Base-by-base conservation (phyloP, 305 asterid genomes). In the Plantago coronopus region DNA sequence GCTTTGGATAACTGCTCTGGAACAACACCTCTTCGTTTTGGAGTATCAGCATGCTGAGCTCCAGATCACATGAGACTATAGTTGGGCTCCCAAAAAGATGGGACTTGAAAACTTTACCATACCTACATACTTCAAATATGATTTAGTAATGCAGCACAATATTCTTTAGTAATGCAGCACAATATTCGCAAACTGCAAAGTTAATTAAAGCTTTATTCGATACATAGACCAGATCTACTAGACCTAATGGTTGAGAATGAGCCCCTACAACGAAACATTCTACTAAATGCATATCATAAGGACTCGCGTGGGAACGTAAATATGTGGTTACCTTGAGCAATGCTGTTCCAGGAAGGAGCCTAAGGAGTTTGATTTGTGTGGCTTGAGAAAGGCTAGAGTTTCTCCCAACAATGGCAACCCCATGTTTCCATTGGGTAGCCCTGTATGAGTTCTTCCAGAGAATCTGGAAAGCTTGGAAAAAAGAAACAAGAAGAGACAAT, bases 21-120 rank as follows among this genome's bases (percentile, higher is more conserved):
- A 89, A 89, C 5, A 80, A 12, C 61, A 23, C 79, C 38, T 54
- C 95, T 49, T 89, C 97, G 56, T 89, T 89, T 6, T 81, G 95
- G 12, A 89, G 86, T 16, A 89, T 56, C 64, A 84, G 86, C 43
- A 15, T 48, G 59, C 48, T 86, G 25, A 89, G 69, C 42, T 83
- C 94, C 4, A 76, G 56, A 47, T 84, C 94, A 29, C 95, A 89
- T 0, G 97, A 89, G 2, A 89, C 91, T 25, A 89, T 82, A 0
- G 97, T 84, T 3, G 85, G 89, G 8, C 67, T 53, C 0, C 94
- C 87, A 38, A 89, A 89, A 0, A 89, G 78, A 61, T 86, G 83
- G 15, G 94, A 81, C 71, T 68, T 79, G 73, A 84, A 89, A 16
- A 89, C 76, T 0, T 48, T 72, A n/a, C 95, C 97, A 27, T 82